Percentiles rank a stretch among this genome's conserved stretches.
These are phyloP conservation scores for Botrytis tulipae DNA, from an alignment of 2,329 filamentous ascomycete species.

Conservation along the genomic window DNA sequence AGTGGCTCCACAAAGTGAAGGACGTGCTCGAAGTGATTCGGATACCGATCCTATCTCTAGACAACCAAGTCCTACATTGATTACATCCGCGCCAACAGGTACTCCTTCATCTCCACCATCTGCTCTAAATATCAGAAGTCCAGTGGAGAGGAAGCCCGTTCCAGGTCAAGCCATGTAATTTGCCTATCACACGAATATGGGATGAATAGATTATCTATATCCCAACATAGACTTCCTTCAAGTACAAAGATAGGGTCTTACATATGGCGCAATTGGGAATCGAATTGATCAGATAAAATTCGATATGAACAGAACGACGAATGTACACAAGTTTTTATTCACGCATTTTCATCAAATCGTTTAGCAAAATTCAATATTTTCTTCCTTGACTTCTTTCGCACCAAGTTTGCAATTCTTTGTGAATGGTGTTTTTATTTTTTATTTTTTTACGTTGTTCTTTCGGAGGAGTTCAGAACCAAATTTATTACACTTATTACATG, in stretches of 20 bases:
- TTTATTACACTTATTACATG: slow-evolving; percentile 13
- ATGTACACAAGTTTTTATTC: slow-evolving; percentile 25
- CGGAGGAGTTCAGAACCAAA: slow-evolving; percentile 14
- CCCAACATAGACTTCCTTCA: background rate
- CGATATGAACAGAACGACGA: slow-evolving; percentile 28
- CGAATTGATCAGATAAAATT: slow-evolving; percentile 21
- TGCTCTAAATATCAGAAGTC: slow-evolving; percentile 7
- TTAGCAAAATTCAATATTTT: slow-evolving; percentile 18
- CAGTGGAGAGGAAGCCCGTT: slow-evolving; percentile 34
- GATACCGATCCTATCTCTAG: slow-evolving; percentile 27
- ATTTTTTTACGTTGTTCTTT: slow-evolving; percentile 18
- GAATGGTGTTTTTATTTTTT: background rate
- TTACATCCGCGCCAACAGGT: slow-evolving; percentile 24
- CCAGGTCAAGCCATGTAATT: slow-evolving; percentile 38
- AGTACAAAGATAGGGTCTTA: slow-evolving; percentile 20
- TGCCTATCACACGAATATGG: slow-evolving; percentile 12
- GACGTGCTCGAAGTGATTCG: slow-evolving; percentile 30
- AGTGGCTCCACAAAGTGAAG: slow-evolving; percentile 19
- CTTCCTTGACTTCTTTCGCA: slow-evolving; percentile 9
- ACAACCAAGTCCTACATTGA: slow-evolving; percentile 33
- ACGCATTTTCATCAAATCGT: slow-evolving; percentile 6
- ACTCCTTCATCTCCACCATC: slow-evolving; percentile 21
- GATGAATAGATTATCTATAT: slow-evolving; percentile 6
- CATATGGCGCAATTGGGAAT: slow-evolving; percentile 18
- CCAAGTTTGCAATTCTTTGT: background rate